Base-by-base conservation (phyloP, 176 grass and related monocot species). In the Lolium multiflorum region DNA sequence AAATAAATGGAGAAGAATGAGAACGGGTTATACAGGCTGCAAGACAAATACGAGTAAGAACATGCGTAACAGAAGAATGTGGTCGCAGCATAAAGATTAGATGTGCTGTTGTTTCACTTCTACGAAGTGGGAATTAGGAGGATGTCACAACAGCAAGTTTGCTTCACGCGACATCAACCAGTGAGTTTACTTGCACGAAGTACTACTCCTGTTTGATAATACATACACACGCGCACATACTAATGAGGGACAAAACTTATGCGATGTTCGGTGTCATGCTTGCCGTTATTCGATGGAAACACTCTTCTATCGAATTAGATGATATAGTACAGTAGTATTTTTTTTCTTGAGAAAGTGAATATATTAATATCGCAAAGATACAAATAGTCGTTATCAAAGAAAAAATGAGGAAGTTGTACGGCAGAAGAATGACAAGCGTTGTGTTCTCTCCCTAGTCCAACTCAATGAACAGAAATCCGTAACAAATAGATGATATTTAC, bases 1-100 rank as follows among this genome's bases (percentile, higher is more conserved):
- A 89, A 64, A 83, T 35, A 65, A 83, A 62, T 38, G n/a, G 8
- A 50, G 11, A 56, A 74, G 65, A 56, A 10, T 22, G 41, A 21
- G 6, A 12, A 39, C 15, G 16, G 4, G 22, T 50, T 43, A 87
- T 56, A 22, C 52, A 31, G 5, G 9, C 16, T 86, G 28, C 18
- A 66, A 50, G 22, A 24, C 24, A 20, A 59, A 76, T 26, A 60
- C 35, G 41, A 66, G 26, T 25, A 74, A 11, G 20, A 74, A 15
- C 44, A 26, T 1, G 9, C 14, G 47, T 81, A 73, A 20, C 37
- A 35, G 18, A 51, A 60, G 9, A 16, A 25, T 73, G 26, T 5
- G 48, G 59, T 72, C 3, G 39, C 58, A 50, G 9, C 44, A 31
- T 79, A 90, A 87, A 71, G 18, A 78, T 28, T 16, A 50, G 51